phyloP scores from a whole-genome alignment of 495 filamentous ascomycete genomes.

The Trichoderma parareesei region DNA sequence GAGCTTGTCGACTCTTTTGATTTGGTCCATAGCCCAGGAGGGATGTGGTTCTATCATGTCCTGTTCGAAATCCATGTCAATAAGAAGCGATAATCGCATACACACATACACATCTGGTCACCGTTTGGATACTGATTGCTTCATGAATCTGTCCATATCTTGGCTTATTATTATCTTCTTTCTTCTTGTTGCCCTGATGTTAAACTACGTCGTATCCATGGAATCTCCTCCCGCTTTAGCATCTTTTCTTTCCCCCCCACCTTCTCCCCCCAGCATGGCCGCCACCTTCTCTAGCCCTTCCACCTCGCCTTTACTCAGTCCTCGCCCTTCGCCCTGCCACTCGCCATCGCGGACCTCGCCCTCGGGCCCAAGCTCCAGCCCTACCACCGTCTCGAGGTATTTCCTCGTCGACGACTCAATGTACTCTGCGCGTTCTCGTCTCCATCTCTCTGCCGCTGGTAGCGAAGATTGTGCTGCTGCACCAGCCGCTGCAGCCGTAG shows the following conservation, averaged over 20 bases:
- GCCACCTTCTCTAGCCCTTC: slow-evolving; percentile 44
- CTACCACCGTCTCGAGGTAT: slow-evolving; percentile 46
- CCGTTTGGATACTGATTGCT: too few species aligned
- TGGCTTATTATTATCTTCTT: not conserved
- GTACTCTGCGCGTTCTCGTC: slow-evolving; percentile 60
- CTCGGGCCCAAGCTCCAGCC: slow-evolving; percentile 45
- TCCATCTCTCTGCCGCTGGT: slow-evolving; percentile 39
- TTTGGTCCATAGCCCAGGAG: too few species aligned
- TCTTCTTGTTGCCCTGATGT: too few species aligned
- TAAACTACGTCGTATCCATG: not conserved
- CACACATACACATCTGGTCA: too few species aligned
- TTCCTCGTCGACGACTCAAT: slow-evolving; percentile 59
- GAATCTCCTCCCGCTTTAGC: slow-evolving; percentile 12
- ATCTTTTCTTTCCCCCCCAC: not conserved
- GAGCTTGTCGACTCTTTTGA: too few species aligned
- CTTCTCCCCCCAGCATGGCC: slow-evolving; percentile 27
- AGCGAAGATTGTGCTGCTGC: slow-evolving; percentile 20
- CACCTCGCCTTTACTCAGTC: slow-evolving; percentile 38
- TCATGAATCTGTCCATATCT: not conserved
- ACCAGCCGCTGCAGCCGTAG: slow-evolving; percentile 14
- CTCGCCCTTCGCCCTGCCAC: slow-evolving; percentile 39
- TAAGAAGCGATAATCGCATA: too few species aligned
- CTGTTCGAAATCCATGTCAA: too few species aligned
- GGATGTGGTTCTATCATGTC: too few species aligned
- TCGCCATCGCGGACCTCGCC: slow-evolving; percentile 53